Evolutionary conservation across 192 early-diverging fungal genomes (phyloP), one percentile per base, ranked within the genome.

Genomic region (Coemansia pectinata): DNA sequence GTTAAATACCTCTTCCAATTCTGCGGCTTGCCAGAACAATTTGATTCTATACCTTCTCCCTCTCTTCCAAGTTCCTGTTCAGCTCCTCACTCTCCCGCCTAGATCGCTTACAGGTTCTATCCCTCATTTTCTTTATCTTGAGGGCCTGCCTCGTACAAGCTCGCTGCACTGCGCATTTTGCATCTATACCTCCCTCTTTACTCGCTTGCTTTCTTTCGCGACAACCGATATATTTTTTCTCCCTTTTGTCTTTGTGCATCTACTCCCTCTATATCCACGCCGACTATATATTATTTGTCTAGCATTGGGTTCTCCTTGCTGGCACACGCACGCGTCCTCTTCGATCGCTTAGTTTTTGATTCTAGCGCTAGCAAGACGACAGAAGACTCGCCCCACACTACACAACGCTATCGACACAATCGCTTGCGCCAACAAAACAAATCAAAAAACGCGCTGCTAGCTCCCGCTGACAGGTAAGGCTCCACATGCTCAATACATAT

Each of bases 1-100:
- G 68, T 76, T 81, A 77, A 81, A 81, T 77, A 71, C 72, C 74
- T 71, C 75, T 71, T 57, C 66, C 52, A 74, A 77, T 77, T 83
- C 80, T 77, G 75, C 75, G 62, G 52, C 72, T 63, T 62, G 47
- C 36, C 62, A 69, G 75, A 83, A 83, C 80, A 83, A 83, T 82
- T 74, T 67, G 69, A 82, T 82, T 82, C 53, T 53, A 23, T 62
- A 60, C 48, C 42, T 48, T 63, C 52, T 67, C 69, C 65, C 66
- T 41, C 62, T 63, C 63, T 34, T 65, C 70, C 63, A 59, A 55
- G 70, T 58, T 71, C 65, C 45, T 42, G 69, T 48, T 62, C 61
- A 62, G 40, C 25, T 29, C 61, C 48, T 53, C 61, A 19, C 41
- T 44, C 15, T 41, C 31, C 57, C 40, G 57, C 38, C 25, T 47